Evolutionary conservation across 2,329 filamentous ascomycete genomes (phyloP), one percentile per base, ranked within the genome.

Genomic region (Fusarium protoensiforme): DNA sequence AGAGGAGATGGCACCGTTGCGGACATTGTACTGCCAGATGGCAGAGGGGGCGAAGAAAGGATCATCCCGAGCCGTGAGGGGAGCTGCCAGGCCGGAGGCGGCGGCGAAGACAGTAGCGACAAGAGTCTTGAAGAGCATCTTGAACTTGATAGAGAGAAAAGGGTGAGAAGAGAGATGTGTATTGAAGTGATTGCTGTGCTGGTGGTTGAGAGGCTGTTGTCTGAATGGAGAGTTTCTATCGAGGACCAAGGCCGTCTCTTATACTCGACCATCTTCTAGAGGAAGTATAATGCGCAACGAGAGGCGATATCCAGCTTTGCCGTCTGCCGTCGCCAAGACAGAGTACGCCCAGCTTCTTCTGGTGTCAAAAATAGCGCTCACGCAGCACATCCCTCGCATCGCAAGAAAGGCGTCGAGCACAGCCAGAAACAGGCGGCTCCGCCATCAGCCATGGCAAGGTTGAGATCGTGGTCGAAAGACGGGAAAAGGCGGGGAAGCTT

Each of bases 111-210:
- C 53, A 11, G 71, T 61, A 27, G 75, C 43, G 46, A 77, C 22
- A 61, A 78, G n/a, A 8, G 71, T 36, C 57, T 71, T 70, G 46
- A 74, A 75, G 75, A 74, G 61, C 78, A 79, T 80, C 24, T 56
- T 67, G 27, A 48, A 67, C 22, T 35, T 33, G 48, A n/a, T 46
- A 10, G 20, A 36, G 41, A 51, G 5, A 10, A 22, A 14, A 36
- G 9, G 4, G 7, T 11, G 20, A 22, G 7, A n/a, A 53, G 41
- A 29, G 20, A 41, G 20, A 41, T n/a, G 38, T 38, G 29, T 13
- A 16, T 53, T 46, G 43, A 29, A 29, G 18, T 29, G 46, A 24
- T 39, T 35, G 14, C n/a, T 35, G 13, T n/a, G 38, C 18, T 33
- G 24, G 7, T 20, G 33, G 31, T 61, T 35, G 22, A 48, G 56